Conservation (phyloP, 495 filamentous ascomycete species). For the Rhizodiscina lignyota region DNA sequence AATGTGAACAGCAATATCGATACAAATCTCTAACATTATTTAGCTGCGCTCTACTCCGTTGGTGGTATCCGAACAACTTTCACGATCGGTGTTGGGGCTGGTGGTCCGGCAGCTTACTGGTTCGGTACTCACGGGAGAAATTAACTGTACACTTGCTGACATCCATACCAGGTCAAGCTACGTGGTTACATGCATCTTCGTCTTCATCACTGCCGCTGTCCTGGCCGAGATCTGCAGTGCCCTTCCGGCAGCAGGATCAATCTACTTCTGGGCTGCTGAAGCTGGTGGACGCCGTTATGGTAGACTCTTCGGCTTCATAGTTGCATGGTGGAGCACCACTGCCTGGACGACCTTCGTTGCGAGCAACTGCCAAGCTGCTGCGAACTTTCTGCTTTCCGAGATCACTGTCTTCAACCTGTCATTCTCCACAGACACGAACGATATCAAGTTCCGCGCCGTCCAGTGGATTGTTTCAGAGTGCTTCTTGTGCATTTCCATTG, state of each 20-base stretch:
- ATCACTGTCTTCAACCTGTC: constrained; percentile 34
- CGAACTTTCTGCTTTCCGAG: constrained; percentile 39
- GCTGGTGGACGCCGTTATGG: constrained; percentile 35
- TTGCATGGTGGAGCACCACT: constrained; percentile 43
- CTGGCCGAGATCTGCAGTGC: constrained; percentile 40
- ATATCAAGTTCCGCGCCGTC: constrained; percentile 37
- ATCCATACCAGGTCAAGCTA: constrained; percentile 32
- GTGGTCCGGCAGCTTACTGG: constrained; percentile 39
- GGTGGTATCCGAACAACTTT: constrained; percentile 39
- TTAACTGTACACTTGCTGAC: background rate
- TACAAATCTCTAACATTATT: constrained; percentile 1
- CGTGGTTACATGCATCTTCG: constrained; percentile 36
- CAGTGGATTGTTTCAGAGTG: constrained; percentile 37
- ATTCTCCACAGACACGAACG: constrained; percentile 29
- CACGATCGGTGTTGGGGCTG: constrained; percentile 38
- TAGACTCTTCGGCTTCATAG: constrained; percentile 34
- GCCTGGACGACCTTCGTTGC: constrained; percentile 38
- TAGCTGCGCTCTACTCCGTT: constrained; percentile 39
- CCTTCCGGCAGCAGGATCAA: constrained; percentile 36
- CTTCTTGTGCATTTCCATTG: constrained; percentile 19
- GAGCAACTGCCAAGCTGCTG: constrained; percentile 33
- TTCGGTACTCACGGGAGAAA: constrained; percentile 7
- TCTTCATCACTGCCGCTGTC: constrained; percentile 38
- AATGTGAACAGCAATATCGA: background rate
- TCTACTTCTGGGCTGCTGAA: constrained; percentile 42